Percentiles rank a stretch among this genome's conserved stretches.
These are phyloP conservation scores for Magnaporthales sp. DNA, from an alignment of 2,329 filamentous ascomycete species.

Conservation along the genomic window DNA sequence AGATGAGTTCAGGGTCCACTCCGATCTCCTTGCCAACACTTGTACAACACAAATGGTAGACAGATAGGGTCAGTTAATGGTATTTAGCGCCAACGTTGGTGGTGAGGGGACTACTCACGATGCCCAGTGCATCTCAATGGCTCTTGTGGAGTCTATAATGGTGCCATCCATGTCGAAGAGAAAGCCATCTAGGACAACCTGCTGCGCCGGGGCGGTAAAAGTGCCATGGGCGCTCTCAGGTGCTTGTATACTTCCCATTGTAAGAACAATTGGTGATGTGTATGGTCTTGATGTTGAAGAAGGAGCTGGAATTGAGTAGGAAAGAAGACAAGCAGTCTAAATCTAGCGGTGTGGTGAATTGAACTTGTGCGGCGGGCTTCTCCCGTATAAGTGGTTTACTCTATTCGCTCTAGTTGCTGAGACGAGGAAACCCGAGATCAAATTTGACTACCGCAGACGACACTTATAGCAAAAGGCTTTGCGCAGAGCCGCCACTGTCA, in stretches of 20 bases:
- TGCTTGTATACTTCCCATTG: background rate
- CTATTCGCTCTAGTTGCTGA: background rate
- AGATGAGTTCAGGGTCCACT: conserved; percentile 73
- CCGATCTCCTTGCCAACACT: conserved; percentile 79
- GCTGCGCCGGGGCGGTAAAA: conserved; percentile 34
- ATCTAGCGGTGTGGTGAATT: background rate
- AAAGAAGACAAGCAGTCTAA: background rate
- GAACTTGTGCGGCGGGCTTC: background rate
- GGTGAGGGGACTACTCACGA: conserved; percentile 33
- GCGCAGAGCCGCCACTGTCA: background rate
- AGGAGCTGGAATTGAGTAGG: background rate
- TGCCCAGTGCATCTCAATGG: conserved; percentile 72
- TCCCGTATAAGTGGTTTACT: background rate
- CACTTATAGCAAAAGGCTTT: background rate
- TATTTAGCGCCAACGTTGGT: background rate
- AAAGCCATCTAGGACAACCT: conserved; percentile 43
- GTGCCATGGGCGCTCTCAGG: conserved; percentile 11
- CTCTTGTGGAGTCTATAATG: conserved; percentile 72
- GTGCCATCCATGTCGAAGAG: conserved; percentile 77
- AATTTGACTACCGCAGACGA: background rate
- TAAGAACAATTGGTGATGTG: background rate
- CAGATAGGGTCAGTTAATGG: conserved; percentile 7
- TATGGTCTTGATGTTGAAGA: background rate
- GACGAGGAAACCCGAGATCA: background rate
- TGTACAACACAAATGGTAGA: conserved; percentile 1